Base-by-base conservation (phyloP, 2,329 filamentous ascomycete species). In the Penicillium psychrosexuale region DNA sequence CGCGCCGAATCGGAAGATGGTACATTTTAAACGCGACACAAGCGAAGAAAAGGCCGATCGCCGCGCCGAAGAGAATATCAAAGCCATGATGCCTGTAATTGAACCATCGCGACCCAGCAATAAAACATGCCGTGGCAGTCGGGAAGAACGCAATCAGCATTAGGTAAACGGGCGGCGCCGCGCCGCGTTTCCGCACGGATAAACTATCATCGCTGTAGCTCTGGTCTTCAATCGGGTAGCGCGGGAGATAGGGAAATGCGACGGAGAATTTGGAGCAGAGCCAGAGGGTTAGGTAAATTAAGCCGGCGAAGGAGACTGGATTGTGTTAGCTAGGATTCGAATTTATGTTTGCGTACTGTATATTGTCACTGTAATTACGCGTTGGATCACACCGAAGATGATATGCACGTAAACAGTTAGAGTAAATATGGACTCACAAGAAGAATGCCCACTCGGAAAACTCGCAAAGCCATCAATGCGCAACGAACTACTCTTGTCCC, bases 1-100 rank as follows among this genome's bases (percentile, higher is more conserved):
- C 91, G n/a, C 82, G 80, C 19, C 77, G 79, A 59, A 96, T 85
- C 0, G 91, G 90, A 9, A 94, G 76, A 69, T 97, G 91, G 69
- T 96, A 97, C 77, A 87, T 90, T 24, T 89, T 81, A 77, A 96
- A 96, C 3, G 86, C 83, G 63, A 93, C 85, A 69, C 86, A 86
- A 19, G 89, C 83, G 36, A 83, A 83, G 42, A 85, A 74, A 13
- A 87, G 81, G 8, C 93, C 93, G 58, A 97, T 88, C 12, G 89
- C 61, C 52, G 87, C 88, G n/a, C 93, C 93, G 59, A 89, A 90
- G 2, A 97, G 75, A 61, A 97, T 89, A 61, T 97, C 93, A 70
- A 96, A 93, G n/a, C 87, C 91, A 70, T 93, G 89, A 72, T 97
- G 93, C 37, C 90, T 85, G 76, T 87, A 95, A 72, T 97, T 87